Percentiles rank a stretch among this genome's conserved stretches.
phyloP scores from a whole-genome alignment of 1,139 yeast species.

The Magnusiomyces sp. region DNA sequence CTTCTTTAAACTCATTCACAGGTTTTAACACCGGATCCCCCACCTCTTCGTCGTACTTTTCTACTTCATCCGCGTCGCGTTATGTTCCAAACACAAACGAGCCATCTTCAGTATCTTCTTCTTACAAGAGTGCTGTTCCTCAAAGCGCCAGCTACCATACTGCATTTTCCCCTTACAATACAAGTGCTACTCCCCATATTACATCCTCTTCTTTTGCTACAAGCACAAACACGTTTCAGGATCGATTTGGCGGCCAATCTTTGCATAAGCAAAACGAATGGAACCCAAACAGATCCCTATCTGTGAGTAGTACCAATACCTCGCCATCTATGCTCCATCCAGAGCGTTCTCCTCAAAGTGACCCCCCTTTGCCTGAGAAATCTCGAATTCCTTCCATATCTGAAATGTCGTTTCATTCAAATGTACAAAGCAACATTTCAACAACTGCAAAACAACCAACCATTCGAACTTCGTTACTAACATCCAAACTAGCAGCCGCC shows the following conservation, averaged over 20 bases:
- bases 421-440: no score
- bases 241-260: background rate
- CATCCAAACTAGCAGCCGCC: conserved; percentile 21
- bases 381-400: conserved; percentile 7
- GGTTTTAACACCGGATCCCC: conserved; percentile 5
- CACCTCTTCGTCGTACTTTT: conserved; percentile 13
- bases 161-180: conserved; percentile 9
- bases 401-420: background rate
- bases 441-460: conserved; percentile 8
- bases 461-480: conserved; percentile 18
- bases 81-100: conserved; percentile 26
- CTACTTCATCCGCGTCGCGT: conserved; percentile 15
- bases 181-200: conserved; percentile 4
- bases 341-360: conserved; percentile 9
- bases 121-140: conserved; percentile 21
- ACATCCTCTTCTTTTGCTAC: conserved; percentile 1
- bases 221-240: background rate
- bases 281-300: conserved; percentile 1
- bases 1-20: background rate
- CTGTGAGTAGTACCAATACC: conserved; percentile 1
- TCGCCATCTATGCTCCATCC: conserved; percentile 6
- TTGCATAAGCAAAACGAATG: background rate
- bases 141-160: conserved; percentile 11
- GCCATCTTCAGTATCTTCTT: conserved; percentile 27
- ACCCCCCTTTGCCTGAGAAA: conserved; percentile 7